A percentile compares a stretch with the other conserved stretches of the same genome.
These are phyloP conservation scores for Capsella rubella DNA, from an alignment of 441 rosid genomes.

Conservation along the genomic window DNA sequence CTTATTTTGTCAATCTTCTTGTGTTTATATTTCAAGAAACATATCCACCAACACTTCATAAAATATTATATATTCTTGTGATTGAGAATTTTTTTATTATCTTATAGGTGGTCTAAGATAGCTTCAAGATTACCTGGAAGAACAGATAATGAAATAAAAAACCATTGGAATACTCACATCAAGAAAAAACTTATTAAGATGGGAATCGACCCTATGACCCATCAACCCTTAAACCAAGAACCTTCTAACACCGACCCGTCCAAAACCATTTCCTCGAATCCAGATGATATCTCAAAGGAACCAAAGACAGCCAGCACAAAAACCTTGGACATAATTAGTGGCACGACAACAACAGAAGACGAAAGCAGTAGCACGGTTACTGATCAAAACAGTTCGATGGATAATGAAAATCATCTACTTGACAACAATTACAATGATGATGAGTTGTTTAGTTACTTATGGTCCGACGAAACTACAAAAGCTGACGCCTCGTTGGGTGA, in stretches of 20 bases:
- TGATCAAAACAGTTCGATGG: slow-evolving; percentile 45
- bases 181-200: slow-evolving; percentile 88
- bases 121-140: slow-evolving; percentile 89
- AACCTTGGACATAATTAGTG: slow-evolving; percentile 35
- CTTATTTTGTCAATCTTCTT: slow-evolving; percentile 17
- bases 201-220: slow-evolving; percentile 93
- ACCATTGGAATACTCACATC: slow-evolving; percentile 94
- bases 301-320: slow-evolving; percentile 27
- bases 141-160: slow-evolving; percentile 92
- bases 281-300: slow-evolving; percentile 13
- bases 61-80: slow-evolving; percentile 1
- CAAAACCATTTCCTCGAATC: slow-evolving; percentile 14
- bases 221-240: slow-evolving; percentile 63
- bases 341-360: slow-evolving; percentile 43
- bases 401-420: slow-evolving; percentile 16
- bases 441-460: slow-evolving; percentile 60
- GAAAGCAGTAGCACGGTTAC: slow-evolving; percentile 42
- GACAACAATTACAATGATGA: slow-evolving; percentile 51
- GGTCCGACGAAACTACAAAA: slow-evolving; percentile 64
- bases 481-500: slow-evolving; percentile 52
- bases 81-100: not conserved
- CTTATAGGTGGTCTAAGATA: slow-evolving; percentile 86
- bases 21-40: slow-evolving; percentile 25
- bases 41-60: slow-evolving; percentile 17
- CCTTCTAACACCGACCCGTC: slow-evolving; percentile 41